Evolutionary conservation across 2,329 filamentous ascomycete species (phyloP).

Genomic region (Neoarthrinium moseri): DNA sequence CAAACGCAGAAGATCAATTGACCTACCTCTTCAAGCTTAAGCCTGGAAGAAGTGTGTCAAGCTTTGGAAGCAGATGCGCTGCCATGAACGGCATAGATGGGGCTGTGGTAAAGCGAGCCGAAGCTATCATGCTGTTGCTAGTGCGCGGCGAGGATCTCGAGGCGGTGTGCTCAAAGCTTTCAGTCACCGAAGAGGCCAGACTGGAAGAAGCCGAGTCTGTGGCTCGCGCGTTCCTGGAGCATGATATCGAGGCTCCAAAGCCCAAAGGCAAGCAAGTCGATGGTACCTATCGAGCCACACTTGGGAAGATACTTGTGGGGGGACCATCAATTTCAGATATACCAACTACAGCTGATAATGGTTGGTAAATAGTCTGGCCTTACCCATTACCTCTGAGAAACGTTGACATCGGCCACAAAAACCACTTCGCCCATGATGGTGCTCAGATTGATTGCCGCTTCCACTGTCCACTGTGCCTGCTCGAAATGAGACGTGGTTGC

Average conservation of each 20-base stretch:
- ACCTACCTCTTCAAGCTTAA: conserved; percentile 72
- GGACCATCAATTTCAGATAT: conserved; percentile 2
- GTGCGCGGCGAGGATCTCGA: conserved; percentile 75
- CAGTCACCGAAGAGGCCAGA: conserved; percentile 59
- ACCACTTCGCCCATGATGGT: too few species aligned
- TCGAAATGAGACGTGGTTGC: too few species aligned
- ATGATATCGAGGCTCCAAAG: conserved; percentile 31
- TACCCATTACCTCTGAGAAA: too few species aligned
- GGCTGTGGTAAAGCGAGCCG: conserved; percentile 72
- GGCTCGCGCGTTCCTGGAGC: conserved; percentile 56
- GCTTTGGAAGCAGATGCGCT: conserved; percentile 85
- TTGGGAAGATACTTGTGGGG: conserved; percentile 19
- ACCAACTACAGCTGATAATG: not conserved
- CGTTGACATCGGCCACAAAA: too few species aligned
- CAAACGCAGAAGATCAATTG: conserved; percentile 58
- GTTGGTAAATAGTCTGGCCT: not conserved
- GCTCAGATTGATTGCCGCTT: too few species aligned
- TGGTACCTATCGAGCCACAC: conserved; percentile 21
- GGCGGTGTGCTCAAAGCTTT: conserved; percentile 67
- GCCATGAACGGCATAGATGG: conserved; percentile 79
- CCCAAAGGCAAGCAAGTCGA: conserved; percentile 7
- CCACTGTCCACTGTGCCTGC: too few species aligned
- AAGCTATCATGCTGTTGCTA: conserved; percentile 67
- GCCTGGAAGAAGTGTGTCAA: conserved; percentile 70
- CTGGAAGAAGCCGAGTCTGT: conserved; percentile 66